Base-by-base conservation (phyloP, 1,284 basidiomycete species). In the Rhodotorula mucilaginosa region DNA sequence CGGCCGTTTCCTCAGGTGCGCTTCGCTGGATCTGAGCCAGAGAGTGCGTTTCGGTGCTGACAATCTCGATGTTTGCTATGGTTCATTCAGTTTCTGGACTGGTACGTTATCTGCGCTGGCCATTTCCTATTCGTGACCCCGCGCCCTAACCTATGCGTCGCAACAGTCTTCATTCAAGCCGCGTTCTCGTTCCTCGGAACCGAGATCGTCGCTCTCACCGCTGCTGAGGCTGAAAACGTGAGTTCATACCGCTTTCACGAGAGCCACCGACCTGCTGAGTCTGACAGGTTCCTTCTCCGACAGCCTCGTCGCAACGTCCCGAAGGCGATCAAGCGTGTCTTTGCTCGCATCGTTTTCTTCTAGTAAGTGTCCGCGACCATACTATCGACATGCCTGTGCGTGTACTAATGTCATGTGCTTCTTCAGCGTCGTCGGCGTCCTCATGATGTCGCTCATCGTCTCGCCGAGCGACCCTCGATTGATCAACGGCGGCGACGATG, bases 241-340 rank as follows among this genome's bases (percentile, higher is more conserved):
- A 82, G 79, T 34, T 13, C 26, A 10, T 12, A 29, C 48, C 10
- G 10, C 29, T 52, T 52, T 19, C 6, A 5, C 34, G n/a, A 46
- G 18, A n/a, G 23, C 5, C 39, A 44, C 26, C 31, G 21, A 34
- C 18, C 29, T 10, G 5, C 57, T 23, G 13, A 5, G 5, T 1
- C 57, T 47, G 13, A 29, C 44, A 4, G 44, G 79, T 90, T 19
- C 4, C 16, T 58, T 2, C 10, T 44, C 10, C 39, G 39, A 44
- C 31, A 16, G 54, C 61, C 63, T 1, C 26, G 23, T 15, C 19
- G 88, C 88, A 91, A 91, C 76, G 89, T 95, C 64, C 85, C 88
- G 59, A 90, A 88, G 79, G 92, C 92, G 13, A 89, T 93, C 72
- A 86, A 86, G 64, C 84, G 89, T 51, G 91, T 93, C 23, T 91